phyloP scores from a whole-genome alignment of 1,284 basidiomycete genomes.

The Moesziomyces globuligerus region DNA sequence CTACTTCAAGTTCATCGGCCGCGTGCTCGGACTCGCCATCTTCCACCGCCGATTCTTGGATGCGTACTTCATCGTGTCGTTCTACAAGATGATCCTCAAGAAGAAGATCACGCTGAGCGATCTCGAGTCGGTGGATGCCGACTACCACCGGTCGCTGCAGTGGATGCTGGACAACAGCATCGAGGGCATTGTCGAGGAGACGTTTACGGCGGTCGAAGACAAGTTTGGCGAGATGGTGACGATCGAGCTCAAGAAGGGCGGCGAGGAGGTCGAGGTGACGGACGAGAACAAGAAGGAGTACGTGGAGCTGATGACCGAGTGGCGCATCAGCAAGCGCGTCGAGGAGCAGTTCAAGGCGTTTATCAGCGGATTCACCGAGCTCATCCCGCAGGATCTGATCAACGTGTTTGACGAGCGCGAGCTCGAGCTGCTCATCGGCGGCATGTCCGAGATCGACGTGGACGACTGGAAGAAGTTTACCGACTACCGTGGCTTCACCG shows the following conservation, averaged over 20 bases:
- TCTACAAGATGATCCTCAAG: slow-evolving; percentile 91
- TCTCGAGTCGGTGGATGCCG: slow-evolving; percentile 66
- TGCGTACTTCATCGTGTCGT: slow-evolving; percentile 97
- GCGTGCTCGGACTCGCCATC: slow-evolving; percentile 91
- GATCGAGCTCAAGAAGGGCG: slow-evolving; percentile 88
- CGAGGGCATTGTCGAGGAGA: slow-evolving; percentile 66
- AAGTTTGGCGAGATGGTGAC: slow-evolving; percentile 96
- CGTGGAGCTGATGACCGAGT: slow-evolving; percentile 91
- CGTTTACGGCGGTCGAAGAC: slow-evolving; percentile 79
- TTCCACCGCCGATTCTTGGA: slow-evolving; percentile 99
- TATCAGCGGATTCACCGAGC: slow-evolving; percentile 92
- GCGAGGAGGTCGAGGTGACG: slow-evolving; percentile 85
- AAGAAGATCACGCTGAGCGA: slow-evolving; percentile 66
- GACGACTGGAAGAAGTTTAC: slow-evolving; percentile 76
- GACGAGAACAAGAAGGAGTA: slow-evolving; percentile 99
- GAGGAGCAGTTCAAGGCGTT: slow-evolving; percentile 96
- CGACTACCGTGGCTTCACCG: slow-evolving; percentile 72
- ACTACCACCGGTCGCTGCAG: slow-evolving; percentile 84
- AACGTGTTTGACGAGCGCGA: slow-evolving; percentile 98
- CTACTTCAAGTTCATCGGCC: slow-evolving; percentile 99
- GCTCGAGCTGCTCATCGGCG: slow-evolving; percentile 89
- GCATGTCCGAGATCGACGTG: slow-evolving; percentile 96
- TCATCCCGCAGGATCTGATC: slow-evolving; percentile 93
- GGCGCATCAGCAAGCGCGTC: slow-evolving; percentile 89
- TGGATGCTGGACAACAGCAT: slow-evolving; percentile 79